Evolutionary conservation across 2,329 filamentous ascomycete species (phyloP).

Genomic region (Aspergillus amoenus): DNA sequence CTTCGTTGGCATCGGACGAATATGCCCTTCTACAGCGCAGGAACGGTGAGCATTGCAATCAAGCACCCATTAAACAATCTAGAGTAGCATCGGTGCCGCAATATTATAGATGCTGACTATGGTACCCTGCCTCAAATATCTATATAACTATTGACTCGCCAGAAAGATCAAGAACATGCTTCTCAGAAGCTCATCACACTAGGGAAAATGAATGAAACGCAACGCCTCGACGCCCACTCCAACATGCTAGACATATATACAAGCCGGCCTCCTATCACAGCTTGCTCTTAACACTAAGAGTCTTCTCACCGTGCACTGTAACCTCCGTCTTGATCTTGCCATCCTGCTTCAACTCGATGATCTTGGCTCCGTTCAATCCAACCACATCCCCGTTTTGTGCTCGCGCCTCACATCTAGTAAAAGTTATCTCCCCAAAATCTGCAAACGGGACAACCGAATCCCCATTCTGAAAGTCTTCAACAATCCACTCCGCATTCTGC

Average conservation of each 20-base stretch:
- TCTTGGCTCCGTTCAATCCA: constrained; percentile 39
- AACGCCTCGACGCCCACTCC: too few species aligned
- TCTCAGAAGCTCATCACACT: too few species aligned
- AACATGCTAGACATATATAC: background rate
- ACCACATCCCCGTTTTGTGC: constrained; percentile 24
- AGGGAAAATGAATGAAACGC: too few species aligned
- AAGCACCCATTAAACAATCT: too few species aligned
- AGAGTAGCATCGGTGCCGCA: too few species aligned
- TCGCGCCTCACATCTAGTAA: constrained; percentile 30
- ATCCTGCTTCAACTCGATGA: constrained; percentile 51
- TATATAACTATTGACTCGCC: too few species aligned
- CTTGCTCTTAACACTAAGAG: constrained; percentile 28
- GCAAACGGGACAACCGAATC: constrained; percentile 45
- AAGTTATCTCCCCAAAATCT: constrained; percentile 48
- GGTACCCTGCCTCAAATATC: too few species aligned
- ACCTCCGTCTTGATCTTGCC: constrained; percentile 34
- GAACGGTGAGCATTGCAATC: too few species aligned
- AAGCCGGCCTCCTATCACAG: background rate
- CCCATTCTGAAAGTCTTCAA: constrained; percentile 53
- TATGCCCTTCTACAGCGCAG: too few species aligned
- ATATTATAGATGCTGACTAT: too few species aligned
- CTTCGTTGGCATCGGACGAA: too few species aligned
- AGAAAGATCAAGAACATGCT: too few species aligned
- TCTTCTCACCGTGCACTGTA: constrained; percentile 23
- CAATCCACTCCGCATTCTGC: constrained; percentile 64